Base-by-base conservation (phyloP, 768 basidiomycete species). In the Xanthoconium purpureum region DNA sequence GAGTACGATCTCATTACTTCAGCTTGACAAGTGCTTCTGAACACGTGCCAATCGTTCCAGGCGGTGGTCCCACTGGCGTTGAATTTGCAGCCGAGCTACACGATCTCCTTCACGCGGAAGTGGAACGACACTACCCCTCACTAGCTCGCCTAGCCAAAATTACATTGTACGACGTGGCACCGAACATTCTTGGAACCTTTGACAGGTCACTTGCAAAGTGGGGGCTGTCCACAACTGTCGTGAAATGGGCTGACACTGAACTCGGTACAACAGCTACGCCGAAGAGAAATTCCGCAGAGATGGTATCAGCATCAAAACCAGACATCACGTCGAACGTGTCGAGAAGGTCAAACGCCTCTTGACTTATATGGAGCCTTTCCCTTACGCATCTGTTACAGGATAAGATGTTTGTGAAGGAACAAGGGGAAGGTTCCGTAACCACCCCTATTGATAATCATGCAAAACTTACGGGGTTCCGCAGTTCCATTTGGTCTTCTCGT, bases 21-120 rank as follows among this genome's bases (percentile, higher is more conserved):
- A 13, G 7, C 29, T 50, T 47, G 53, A 40, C 17, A 52, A 29
- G 33, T 18, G 17, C 35, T 54, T 56, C 40, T 60, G 15, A 58
- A 52, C 55, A 53, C 39, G 37, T 53, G 24, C 56, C 18, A 18
- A 24, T 45, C 33, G 33, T 35, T 40, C 36, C 54, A 87, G 86
- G 87, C n/a, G 86, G 86, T 33, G 87, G 88, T 8, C 87, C 85
- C 0, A 88, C 87, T 11, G 89, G 89, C 13, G 85, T 91, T 43
- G 91, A 93, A 70, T 93, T 92, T 63, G 80, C 89, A 0, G 90
- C 91, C 10, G 91, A 93, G 68, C 68, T 94, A 46, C 84, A 90
- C 61, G 91, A 94, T 68, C 76, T 93, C 2, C 73, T 92, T 33
- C 82, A 84, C 56, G 75, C 80, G 5, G 91, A 94, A 57, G 78